These are phyloP conservation scores for Pseudogymnoascus sp. DNA, from an alignment of 2,329 filamentous ascomycete genomes.

Conservation along the genomic window DNA sequence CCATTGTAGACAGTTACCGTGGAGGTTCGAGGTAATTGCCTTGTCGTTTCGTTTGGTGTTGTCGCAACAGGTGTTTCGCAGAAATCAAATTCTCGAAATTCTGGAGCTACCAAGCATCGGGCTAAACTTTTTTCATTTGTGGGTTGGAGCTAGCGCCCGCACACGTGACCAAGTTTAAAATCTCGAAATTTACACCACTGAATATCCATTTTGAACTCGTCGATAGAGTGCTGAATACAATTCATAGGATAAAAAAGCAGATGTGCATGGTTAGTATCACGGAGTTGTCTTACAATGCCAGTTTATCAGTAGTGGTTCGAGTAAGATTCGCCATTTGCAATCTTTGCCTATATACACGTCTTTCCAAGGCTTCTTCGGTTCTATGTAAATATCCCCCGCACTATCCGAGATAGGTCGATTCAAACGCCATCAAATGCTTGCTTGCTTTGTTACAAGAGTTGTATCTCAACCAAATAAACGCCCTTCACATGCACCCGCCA, in stretches of 20 bases:
- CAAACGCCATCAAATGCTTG: slow-evolving; percentile 5
- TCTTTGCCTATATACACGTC: neutral
- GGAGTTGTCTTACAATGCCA: neutral
- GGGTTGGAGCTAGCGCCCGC: slow-evolving; percentile 8
- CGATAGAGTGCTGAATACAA: neutral
- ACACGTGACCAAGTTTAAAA: neutral
- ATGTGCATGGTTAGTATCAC: neutral
- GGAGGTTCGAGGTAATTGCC: slow-evolving; percentile 11
- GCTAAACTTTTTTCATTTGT: slow-evolving; percentile 12
- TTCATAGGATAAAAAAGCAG: neutral
- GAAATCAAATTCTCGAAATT: slow-evolving; percentile 10
- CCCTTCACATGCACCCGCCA: neutral
- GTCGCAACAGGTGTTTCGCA: slow-evolving; percentile 7
- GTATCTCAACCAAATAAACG: slow-evolving; percentile 1
- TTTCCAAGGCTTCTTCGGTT: neutral
- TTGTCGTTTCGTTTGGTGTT: slow-evolving; percentile 10
- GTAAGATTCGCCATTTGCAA: neutral
- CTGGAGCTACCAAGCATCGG: slow-evolving; percentile 7
- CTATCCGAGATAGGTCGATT: slow-evolving; percentile 1
- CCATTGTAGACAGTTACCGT: slow-evolving; percentile 26
- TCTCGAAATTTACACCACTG: neutral
- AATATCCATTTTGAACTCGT: neutral
- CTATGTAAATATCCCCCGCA: neutral
- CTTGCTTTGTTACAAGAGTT: slow-evolving; percentile 9
- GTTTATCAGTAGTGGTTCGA: neutral